A percentile compares a stretch with the other conserved stretches of the same genome.
Evolutionary conservation across 1,284 basidiomycete genomes (phyloP).

Genomic region (Butyriboletus pseudospeciosus): DNA sequence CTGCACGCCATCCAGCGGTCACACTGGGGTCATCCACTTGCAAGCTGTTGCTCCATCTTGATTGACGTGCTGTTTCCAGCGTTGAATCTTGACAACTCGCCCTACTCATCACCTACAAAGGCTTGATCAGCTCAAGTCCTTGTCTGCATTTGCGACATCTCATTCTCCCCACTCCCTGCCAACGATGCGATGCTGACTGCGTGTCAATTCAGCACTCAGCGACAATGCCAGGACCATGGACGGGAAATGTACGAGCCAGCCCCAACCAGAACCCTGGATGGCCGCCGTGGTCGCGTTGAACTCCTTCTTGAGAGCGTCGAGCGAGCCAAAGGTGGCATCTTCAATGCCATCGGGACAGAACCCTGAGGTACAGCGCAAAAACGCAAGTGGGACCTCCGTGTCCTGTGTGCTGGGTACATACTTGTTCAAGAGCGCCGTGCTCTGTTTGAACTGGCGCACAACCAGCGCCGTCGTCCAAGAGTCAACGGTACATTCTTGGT

Average conservation of each 20-base stretch:
- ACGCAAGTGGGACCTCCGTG: slow-evolving; percentile 34
- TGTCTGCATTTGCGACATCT: too few relatives aligned
- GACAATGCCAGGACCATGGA: neutral
- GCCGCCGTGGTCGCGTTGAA: slow-evolving; percentile 75
- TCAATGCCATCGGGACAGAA: slow-evolving; percentile 32
- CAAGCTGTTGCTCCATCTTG: too few relatives aligned
- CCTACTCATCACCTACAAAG: too few relatives aligned
- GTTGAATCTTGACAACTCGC: too few relatives aligned
- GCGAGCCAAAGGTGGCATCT: slow-evolving; percentile 57
- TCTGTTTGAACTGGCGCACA: slow-evolving; percentile 42
- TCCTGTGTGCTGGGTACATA: slow-evolving; percentile 34
- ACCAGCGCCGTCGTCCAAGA: slow-evolving; percentile 17
- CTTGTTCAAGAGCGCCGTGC: slow-evolving; percentile 37
- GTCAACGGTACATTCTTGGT: slow-evolving; percentile 15
- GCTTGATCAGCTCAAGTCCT: too few relatives aligned
- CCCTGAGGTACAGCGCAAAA: slow-evolving; percentile 44
- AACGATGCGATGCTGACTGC: too few relatives aligned
- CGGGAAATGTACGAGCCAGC: slow-evolving; percentile 70
- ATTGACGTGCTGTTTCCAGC: too few relatives aligned
- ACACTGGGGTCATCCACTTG: too few relatives aligned
- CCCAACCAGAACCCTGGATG: slow-evolving; percentile 93
- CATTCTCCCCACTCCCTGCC: too few relatives aligned
- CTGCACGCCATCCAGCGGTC: too few relatives aligned
- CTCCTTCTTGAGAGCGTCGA: slow-evolving; percentile 65
- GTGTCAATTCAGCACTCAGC: neutral